Base-by-base conservation (phyloP, 108 stramenopile species). In the Discostella pseudostelligera region DNA sequence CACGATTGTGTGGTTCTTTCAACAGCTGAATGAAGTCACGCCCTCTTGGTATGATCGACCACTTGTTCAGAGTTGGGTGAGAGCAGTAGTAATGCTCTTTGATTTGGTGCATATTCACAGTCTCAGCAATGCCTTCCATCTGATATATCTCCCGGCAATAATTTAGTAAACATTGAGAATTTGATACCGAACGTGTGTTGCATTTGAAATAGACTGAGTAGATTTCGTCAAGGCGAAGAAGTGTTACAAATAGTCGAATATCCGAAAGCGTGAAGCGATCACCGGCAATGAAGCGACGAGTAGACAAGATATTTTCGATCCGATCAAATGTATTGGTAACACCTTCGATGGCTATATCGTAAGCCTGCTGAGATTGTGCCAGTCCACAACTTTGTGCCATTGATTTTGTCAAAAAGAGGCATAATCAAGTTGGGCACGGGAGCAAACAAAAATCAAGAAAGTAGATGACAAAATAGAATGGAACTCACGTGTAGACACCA, bases 81-180 rank as follows among this genome's bases (percentile, higher is more conserved):
- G 88, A 90, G 26, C 91, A 85, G 66, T 84, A 97, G 67, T 97
- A 98, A 67, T 97, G 97, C 20, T 84, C 89, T 81, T 96, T 96
- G 75, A 97, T 96, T 68, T 97, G 90, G 16, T 96, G 86, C 95
- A 99, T 96, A 56, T 96, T 71, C 25, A 97, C 80, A 8, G 93
- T 93, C 25, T 86, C 80, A 3, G 84, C 83, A 16, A 99, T 78
- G 17, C 95, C 95, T 13, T 77, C 76, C 80, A 89, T 90, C 62
- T 97, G 97, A 71, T 93, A 97, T 19, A 98, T 85, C 32, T 99
- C 97, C n/a, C 96, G 81, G 48, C 89, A 77, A 75, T 96, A 98
- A 69, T 97, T 90, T 25, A 94, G 71, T 16, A 98, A 58, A 51
- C 87, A 67, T 14, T 96, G 93, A 44, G 94, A 96, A 65, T 85